Evolutionary conservation across 2,329 filamentous ascomycete genomes (phyloP), one percentile per base, ranked within the genome.

Genomic region (Dothistroma pini): DNA sequence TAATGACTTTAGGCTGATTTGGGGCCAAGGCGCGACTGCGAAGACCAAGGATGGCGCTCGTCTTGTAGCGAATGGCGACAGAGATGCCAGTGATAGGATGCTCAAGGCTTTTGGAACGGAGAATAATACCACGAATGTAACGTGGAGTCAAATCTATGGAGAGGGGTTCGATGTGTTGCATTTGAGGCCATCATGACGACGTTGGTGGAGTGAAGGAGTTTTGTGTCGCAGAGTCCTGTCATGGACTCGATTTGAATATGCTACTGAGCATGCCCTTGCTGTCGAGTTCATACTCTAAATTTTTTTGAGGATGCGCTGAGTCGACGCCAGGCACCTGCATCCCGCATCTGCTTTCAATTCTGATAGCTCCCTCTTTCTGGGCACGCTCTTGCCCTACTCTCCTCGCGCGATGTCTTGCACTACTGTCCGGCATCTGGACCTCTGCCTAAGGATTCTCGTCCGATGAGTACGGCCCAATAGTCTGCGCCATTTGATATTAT

Each of bases 11-110:
- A 79, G 79, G 32, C 77, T 77, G 2, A 96, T 99, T 58, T 97
- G 93, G 93, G 95, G 95, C 14, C 93, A 97, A 75, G 95, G 95
- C 2, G 93, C 93, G 0, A 85, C 83, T 0, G 79, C 79, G 7
- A 96, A 96, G 77, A 80, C 78, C 0, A 80, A 80, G 25, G 80
- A 80, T 0, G 76, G 79, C 0, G 91, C 92, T 0, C 77, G 78
- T 0, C 69, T 78, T 0, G 86, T 96, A 11, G 75, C 91, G 58
- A 91, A 91, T 64, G 90, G 89, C 0, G 84, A 90, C 65, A 81
- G 83, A 0, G 75, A 79, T 3, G 85, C 90, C 70, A 86, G 87
- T 0, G 80, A 90, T 53, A 77, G 77, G 51, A 84, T 99, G 79
- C 81, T 97, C 48, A 81, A 80, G 57, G 91, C 89, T 0, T 97